Evolutionary conservation across 352 stramenopile genomes (phyloP).

Genomic region (Globisporangium viniferum): DNA sequence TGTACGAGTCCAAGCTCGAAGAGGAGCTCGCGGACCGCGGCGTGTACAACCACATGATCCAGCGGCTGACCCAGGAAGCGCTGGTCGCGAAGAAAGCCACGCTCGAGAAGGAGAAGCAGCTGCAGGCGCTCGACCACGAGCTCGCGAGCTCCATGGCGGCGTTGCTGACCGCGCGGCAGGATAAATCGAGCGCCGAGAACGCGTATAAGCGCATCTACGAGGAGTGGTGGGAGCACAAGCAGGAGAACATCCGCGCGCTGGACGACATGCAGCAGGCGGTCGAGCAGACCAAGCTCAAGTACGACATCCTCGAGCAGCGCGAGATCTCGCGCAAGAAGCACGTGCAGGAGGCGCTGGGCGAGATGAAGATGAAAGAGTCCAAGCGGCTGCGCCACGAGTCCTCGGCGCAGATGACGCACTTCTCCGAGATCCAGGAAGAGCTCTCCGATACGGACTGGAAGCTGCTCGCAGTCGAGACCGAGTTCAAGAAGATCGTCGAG

Average conservation of each 20-base stretch:
- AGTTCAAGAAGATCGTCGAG: conserved; percentile 76
- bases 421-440: conserved; percentile 78
- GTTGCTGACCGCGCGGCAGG: conserved; percentile 57
- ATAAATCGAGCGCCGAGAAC: conserved; percentile 65
- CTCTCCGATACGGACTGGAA: conserved; percentile 69
- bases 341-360: conserved; percentile 62
- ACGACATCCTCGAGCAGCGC: conserved; percentile 71
- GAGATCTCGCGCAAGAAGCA: conserved; percentile 74
- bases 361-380: conserved; percentile 71
- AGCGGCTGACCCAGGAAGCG: conserved; percentile 59
- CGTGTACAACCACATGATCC: conserved; percentile 85
- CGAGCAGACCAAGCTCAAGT: conserved; percentile 69
- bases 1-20: conserved; percentile 77
- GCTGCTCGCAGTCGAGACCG: conserved; percentile 58
- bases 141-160: conserved; percentile 45
- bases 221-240: conserved; percentile 68
- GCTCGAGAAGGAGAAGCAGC: conserved; percentile 56
- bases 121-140: conserved; percentile 55
- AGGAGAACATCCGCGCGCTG: conserved; percentile 65
- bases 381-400: conserved; percentile 71
- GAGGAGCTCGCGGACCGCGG: conserved; percentile 66
- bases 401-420: conserved; percentile 71
- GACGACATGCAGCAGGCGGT: conserved; percentile 78
- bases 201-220: conserved; percentile 65
- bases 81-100: conserved; percentile 63